Percentiles rank a stretch among this genome's conserved stretches.
Evolutionary conservation across 2,329 filamentous ascomycete species (phyloP).

Genomic region (Aspergillus japonicus): DNA sequence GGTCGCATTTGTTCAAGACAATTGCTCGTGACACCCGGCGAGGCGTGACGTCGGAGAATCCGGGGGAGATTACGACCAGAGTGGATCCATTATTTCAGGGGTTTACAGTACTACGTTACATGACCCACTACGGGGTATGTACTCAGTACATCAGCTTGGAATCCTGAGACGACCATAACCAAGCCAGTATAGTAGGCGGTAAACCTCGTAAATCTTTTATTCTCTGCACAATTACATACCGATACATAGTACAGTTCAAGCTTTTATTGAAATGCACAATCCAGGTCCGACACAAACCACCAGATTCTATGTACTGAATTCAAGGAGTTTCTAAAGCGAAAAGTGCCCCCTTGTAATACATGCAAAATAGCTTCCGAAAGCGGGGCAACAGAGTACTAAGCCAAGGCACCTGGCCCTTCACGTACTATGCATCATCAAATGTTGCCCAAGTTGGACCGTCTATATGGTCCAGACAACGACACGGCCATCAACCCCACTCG

Average conservation of each 20-base stretch:
- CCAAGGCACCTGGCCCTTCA: background rate
- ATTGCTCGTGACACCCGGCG: constrained; percentile 3
- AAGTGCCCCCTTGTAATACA: too few relatives aligned
- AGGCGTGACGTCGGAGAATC: constrained; percentile 16
- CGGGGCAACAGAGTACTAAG: background rate
- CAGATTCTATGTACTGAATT: background rate
- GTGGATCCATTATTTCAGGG: background rate
- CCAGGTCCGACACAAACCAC: too few relatives aligned
- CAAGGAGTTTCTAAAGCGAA: too few relatives aligned
- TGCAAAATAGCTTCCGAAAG: background rate
- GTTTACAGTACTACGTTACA: background rate
- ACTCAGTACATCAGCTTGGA: too few relatives aligned
- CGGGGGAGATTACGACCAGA: constrained; percentile 14
- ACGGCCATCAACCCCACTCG: constrained; percentile 78
- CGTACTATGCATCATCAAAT: background rate
- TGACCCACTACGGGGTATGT: too few relatives aligned
- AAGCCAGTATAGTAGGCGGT: background rate
- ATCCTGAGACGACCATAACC: background rate
- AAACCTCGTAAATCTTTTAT: too few relatives aligned
- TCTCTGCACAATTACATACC: too few relatives aligned
- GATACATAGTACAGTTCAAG: too few relatives aligned
- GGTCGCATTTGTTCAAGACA: background rate
- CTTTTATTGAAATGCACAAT: too few relatives aligned
- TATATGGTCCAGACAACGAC: constrained; percentile 74
- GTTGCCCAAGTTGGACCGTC: background rate